phyloP scores from a whole-genome alignment of 2,329 filamentous ascomycete genomes.

The Aspergillus fischeri region DNA sequence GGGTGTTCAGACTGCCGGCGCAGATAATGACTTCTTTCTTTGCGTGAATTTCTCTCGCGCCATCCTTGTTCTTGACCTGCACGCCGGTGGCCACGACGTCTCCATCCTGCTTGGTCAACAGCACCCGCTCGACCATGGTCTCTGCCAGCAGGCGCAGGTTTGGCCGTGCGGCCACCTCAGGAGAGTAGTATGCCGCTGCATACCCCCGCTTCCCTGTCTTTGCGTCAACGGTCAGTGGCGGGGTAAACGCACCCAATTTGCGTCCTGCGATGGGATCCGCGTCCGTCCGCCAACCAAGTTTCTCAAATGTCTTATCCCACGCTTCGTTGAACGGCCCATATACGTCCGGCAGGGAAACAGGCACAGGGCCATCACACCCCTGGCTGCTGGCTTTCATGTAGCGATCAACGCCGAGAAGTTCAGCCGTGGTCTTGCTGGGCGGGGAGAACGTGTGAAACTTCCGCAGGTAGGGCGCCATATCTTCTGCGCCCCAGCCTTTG shows the following conservation, averaged over 20 bases:
- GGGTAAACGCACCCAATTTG: constrained; percentile 39
- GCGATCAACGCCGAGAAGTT: constrained; percentile 8
- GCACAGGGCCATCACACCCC: constrained; percentile 17
- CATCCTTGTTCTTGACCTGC: constrained; percentile 15
- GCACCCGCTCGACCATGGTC: constrained; percentile 44
- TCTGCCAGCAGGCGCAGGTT: constrained; percentile 48
- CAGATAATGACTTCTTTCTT: constrained; percentile 55
- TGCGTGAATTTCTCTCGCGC: constrained; percentile 29
- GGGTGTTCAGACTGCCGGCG: constrained; percentile 55
- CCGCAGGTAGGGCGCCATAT: constrained; percentile 47
- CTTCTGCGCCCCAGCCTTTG: constrained; percentile 42
- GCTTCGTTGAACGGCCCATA: constrained; percentile 24
- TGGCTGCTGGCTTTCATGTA: constrained; percentile 17
- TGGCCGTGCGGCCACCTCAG: constrained; percentile 33
- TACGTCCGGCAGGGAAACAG: constrained; percentile 27
- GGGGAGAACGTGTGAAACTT: constrained; percentile 36
- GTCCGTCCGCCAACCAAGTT: constrained; percentile 19
- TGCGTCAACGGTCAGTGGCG: constrained; percentile 31
- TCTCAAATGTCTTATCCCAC: constrained; percentile 20
- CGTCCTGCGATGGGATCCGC: constrained; percentile 34
- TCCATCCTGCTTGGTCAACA: constrained; percentile 34
- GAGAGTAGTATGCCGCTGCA: constrained; percentile 40
- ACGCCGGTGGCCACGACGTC: constrained; percentile 16
- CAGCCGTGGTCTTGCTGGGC: constrained; percentile 20
- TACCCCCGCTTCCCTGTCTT: constrained; percentile 34